Conservation (phyloP, 140 eudicot species). For the Cichorium intybus region DNA sequence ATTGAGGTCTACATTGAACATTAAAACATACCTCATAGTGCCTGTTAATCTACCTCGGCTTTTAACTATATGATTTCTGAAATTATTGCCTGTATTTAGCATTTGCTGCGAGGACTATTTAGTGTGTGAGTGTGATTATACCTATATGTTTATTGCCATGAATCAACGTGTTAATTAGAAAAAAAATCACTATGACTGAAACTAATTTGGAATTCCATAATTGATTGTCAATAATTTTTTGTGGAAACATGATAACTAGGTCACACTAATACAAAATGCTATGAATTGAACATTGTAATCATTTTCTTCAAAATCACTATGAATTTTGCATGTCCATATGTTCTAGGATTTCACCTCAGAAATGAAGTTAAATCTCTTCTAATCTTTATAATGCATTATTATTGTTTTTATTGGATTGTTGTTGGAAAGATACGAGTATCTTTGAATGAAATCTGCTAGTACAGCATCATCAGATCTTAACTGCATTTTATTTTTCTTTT, state of each 20-base stretch:
- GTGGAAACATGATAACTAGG: slow-evolving; percentile 2
- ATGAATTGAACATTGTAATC: slow-evolving; percentile 1
- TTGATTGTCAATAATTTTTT: background rate
- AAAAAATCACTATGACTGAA: background rate
- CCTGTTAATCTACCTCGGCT: too few species aligned
- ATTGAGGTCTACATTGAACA: slow-evolving; percentile 1
- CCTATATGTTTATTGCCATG: slow-evolving; percentile 5
- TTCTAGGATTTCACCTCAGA: slow-evolving; percentile 1
- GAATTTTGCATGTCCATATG: background rate
- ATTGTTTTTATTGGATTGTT: too few species aligned
- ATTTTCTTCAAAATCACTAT: background rate
- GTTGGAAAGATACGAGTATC: too few species aligned
- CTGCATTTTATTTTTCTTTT: background rate
- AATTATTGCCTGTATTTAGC: slow-evolving; percentile 8
- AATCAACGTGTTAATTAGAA: background rate
- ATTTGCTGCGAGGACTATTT: slow-evolving; percentile 6
- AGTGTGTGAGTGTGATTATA: slow-evolving; percentile 6
- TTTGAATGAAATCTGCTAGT: background rate
- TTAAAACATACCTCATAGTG: background rate
- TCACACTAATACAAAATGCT: background rate
- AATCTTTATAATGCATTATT: too few species aligned
- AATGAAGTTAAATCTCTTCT: background rate
- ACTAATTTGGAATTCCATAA: background rate
- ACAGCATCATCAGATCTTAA: too few species aligned
- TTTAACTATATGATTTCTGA: background rate